Evolutionary conservation across 331 rosid species (phyloP).

Genomic region (Stylosanthes scabra): DNA sequence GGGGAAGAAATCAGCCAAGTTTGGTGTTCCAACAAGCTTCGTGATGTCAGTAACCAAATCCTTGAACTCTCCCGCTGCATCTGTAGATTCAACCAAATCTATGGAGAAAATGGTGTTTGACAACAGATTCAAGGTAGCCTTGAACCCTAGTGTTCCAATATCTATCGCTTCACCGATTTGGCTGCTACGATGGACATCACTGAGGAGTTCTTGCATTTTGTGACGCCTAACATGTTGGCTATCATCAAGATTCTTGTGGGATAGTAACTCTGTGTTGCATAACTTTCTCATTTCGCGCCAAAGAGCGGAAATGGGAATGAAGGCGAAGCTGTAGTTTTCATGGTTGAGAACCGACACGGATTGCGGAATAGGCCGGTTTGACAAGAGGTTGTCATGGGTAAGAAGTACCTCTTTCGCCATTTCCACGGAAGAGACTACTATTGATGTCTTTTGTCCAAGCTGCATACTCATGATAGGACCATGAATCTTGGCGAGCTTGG

Average conservation of each 20-base stretch:
- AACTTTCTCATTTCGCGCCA: conserved; percentile 57
- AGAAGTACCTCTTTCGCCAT: conserved; percentile 44
- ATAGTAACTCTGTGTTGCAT: conserved; percentile 49
- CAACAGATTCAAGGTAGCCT: conserved; percentile 35
- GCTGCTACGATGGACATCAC: conserved; percentile 19
- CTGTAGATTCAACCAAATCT: conserved; percentile 38
- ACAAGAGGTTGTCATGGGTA: conserved; percentile 54
- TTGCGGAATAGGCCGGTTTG: conserved; percentile 52
- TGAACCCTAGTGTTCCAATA: conserved; percentile 30
- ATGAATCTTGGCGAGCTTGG: conserved; percentile 37
- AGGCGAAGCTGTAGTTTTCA: conserved; percentile 40
- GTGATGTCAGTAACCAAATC: conserved; percentile 37
- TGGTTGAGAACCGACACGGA: conserved; percentile 45
- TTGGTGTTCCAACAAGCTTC: conserved; percentile 59
- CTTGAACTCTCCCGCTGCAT: conserved; percentile 53
- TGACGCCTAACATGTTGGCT: conserved; percentile 46
- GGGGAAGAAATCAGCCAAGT: conserved; percentile 45
- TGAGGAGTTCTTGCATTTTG: conserved; percentile 49
- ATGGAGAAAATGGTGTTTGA: conserved; percentile 40
- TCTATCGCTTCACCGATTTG: conserved; percentile 35
- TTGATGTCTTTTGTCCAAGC: conserved; percentile 33
- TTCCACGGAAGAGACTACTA: conserved; percentile 45
- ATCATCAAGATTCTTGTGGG: conserved; percentile 47
- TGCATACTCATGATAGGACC: conserved; percentile 36
- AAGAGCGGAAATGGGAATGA: conserved; percentile 52